These are phyloP conservation scores for Wickerhamiella hasegawae DNA, from an alignment of 805 yeast genomes.

Conservation along the genomic window DNA sequence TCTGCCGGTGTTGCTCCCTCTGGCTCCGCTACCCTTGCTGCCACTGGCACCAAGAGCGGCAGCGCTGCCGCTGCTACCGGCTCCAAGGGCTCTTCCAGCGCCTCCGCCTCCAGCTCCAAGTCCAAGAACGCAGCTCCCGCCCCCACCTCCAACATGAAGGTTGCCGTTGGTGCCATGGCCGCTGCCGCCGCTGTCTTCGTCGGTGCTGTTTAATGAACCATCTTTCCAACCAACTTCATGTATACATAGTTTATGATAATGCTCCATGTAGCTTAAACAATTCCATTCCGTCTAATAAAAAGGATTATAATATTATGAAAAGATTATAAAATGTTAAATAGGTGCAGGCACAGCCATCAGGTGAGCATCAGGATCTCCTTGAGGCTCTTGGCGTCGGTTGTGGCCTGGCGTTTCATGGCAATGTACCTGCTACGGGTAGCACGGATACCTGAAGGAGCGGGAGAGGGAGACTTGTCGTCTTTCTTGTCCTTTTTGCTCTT, in stretches of 20 bases:
- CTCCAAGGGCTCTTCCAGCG: conserved; percentile 2
- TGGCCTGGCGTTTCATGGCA: conserved; percentile 79
- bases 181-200: conserved; percentile 11
- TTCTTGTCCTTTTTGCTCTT: neutral
- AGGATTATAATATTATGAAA: no score
- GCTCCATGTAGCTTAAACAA: no score
- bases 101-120: conserved; percentile 2
- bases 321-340: neutral
- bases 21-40: conserved; percentile 17
- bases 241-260: no score
- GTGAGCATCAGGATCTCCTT: conserved; percentile 84
- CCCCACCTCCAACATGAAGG: conserved; percentile 4
- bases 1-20: conserved; percentile 20
- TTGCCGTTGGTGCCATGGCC: conserved; percentile 10
- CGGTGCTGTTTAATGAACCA: conserved; percentile 10
- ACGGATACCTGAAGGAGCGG: conserved; percentile 35
- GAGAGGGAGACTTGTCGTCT: conserved; percentile 12
- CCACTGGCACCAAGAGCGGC: conserved; percentile 10
- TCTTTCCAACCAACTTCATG: no score
- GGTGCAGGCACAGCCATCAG: neutral
- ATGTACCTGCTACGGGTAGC: conserved; percentile 80
- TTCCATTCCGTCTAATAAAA: neutral
- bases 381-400: conserved; percentile 73
- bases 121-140: conserved; percentile 6
- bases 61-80: conserved; percentile 5